Conservation (phyloP, 176 grass and related monocot genomes). For the Thinopyrum elongatum region DNA sequence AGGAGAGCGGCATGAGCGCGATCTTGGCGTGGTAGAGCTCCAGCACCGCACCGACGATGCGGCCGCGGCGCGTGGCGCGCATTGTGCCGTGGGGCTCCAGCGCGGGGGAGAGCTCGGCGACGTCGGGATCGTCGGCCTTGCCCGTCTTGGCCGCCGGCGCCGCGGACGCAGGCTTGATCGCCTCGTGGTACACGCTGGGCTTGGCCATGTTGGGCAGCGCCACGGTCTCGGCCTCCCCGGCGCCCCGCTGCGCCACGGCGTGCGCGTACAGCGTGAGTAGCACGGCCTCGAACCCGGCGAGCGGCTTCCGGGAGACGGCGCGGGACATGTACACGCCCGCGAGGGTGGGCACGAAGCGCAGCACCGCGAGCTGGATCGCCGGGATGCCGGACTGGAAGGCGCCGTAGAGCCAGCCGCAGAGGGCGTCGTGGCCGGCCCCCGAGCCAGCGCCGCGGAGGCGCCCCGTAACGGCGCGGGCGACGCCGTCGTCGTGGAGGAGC, state of each 20-base stretch:
- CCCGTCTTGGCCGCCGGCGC: slow-evolving; percentile 24
- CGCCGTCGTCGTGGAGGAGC: slow-evolving; percentile 54
- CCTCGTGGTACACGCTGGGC: slow-evolving; percentile 67
- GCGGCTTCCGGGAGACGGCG: slow-evolving; percentile 45
- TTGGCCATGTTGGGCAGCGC: slow-evolving; percentile 55
- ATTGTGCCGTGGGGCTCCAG: slow-evolving; percentile 68
- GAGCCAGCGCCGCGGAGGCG: slow-evolving; percentile 41
- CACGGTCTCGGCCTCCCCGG: slow-evolving; percentile 40
- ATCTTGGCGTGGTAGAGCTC: slow-evolving; percentile 79
- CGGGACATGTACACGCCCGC: slow-evolving; percentile 70
- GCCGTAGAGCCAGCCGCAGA: slow-evolving; percentile 91
- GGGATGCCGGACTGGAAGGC: slow-evolving; percentile 59
- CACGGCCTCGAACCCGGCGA: slow-evolving; percentile 84
- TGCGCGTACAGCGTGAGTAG: slow-evolving; percentile 71
- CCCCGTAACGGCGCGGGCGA: slow-evolving; percentile 27
- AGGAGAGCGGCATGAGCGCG: slow-evolving; percentile 60
- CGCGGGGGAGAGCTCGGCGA: slow-evolving; percentile 51
- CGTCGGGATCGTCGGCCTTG: slow-evolving; percentile 31
- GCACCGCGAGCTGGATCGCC: slow-evolving; percentile 65
- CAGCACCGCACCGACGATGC: slow-evolving; percentile 67
- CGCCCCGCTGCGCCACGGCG: slow-evolving; percentile 44
- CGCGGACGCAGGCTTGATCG: slow-evolving; percentile 36
- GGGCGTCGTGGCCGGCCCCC: slow-evolving; percentile 50
- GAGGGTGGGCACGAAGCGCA: slow-evolving; percentile 60
- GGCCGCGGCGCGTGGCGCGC: slow-evolving; percentile 54